Percentiles rank a stretch among this genome's conserved stretches.
These are phyloP conservation scores for Coprinopsis marcescibilis DNA, from an alignment of 768 basidiomycete species.

Conservation along the genomic window DNA sequence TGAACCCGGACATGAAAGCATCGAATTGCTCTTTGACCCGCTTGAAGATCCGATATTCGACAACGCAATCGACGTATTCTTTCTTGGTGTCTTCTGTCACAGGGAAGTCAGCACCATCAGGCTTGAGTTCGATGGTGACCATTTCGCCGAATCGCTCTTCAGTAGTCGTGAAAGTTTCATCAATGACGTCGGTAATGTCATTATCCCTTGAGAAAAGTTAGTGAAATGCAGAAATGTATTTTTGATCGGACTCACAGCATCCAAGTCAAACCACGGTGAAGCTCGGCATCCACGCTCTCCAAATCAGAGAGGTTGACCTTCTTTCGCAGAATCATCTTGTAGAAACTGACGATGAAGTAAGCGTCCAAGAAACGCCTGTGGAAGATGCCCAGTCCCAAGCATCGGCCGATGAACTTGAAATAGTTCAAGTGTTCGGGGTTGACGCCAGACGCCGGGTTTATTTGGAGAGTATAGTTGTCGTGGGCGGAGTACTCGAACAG, in stretches of 20 bases:
- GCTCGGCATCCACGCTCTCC: conserved; percentile 93
- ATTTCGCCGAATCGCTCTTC: conserved; percentile 99
- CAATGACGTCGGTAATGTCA: conserved; percentile 96
- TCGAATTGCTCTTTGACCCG: conserved; percentile 99
- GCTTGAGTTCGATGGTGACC: conserved; percentile 92
- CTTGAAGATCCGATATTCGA: conserved; percentile 95
- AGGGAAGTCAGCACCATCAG: conserved; percentile 76
- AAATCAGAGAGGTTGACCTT: conserved; percentile 91
- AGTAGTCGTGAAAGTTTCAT: conserved; percentile 94
- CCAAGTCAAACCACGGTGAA: conserved; percentile 95
- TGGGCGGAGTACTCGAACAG: conserved; percentile 99
- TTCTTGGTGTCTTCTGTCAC: conserved; percentile 99
- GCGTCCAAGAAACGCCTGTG: conserved; percentile 98
- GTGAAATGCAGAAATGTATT: conserved; percentile 7
- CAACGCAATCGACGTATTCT: conserved; percentile 91
- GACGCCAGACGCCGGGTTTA: conserved; percentile 96
- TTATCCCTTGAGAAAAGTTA: conserved; percentile 61
- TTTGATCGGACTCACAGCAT: conserved; percentile 71
- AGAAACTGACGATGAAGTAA: conserved; percentile 99
- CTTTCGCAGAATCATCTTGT: conserved; percentile 99
- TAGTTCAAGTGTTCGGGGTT: conserved; percentile 99
- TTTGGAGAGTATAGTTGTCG: conserved; percentile 99
- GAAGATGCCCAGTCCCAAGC: conserved; percentile 95
- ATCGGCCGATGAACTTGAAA: conserved; percentile 99
- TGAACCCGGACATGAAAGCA: conserved; percentile 99